phyloP scores from a whole-genome alignment of 2,329 filamentous ascomycete species.

The Tolypocladium tropicale region DNA sequence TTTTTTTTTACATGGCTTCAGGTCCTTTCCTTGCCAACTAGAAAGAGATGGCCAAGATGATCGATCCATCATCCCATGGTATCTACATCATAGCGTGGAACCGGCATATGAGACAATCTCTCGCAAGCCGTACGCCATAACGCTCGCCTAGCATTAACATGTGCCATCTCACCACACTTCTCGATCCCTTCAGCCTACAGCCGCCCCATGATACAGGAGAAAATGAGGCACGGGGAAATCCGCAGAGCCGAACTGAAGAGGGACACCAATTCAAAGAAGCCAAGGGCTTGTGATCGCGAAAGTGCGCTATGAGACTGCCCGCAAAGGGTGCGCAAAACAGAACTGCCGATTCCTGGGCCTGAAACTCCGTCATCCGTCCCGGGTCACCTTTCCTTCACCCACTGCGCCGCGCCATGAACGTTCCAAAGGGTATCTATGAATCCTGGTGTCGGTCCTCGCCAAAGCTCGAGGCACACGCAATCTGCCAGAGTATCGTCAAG shows the following conservation, averaged over 20 bases:
- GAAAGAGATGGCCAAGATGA: neutral
- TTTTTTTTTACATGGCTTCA: no score
- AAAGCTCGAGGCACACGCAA: neutral
- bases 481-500: neutral
- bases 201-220: neutral
- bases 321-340: neutral
- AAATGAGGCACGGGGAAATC: neutral
- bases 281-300: neutral
- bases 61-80: neutral
- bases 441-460: neutral
- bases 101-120: neutral
- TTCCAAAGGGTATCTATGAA: neutral
- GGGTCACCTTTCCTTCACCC: slow-evolving; percentile 2
- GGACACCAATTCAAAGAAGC: neutral
- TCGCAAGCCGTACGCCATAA: neutral
- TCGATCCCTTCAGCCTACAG: neutral
- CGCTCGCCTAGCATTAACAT: neutral
- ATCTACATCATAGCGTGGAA: neutral
- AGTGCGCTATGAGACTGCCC: neutral
- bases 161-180: neutral
- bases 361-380: neutral
- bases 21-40: neutral
- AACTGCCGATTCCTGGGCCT: neutral
- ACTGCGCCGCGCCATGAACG: slow-evolving; percentile 11
- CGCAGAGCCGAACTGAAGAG: neutral